Percentiles rank a stretch among this genome's conserved stretches.
Evolutionary conservation across 176 grass and related monocot species (phyloP).

Genomic region (Melocanna baccifera): DNA sequence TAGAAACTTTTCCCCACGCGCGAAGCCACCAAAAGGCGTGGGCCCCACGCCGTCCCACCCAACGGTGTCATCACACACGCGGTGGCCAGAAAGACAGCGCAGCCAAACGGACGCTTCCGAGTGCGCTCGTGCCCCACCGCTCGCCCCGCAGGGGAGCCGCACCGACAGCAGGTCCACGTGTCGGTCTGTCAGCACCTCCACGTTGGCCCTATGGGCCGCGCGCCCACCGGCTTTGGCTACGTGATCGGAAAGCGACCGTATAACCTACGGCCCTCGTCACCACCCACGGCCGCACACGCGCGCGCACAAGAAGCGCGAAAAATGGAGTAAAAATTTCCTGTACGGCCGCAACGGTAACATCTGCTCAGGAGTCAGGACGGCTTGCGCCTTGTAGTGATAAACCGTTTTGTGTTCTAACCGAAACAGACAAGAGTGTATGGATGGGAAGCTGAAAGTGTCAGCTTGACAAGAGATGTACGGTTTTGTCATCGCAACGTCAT

Average conservation of each 20-base stretch:
- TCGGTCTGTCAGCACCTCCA: background rate
- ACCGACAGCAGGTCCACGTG: constrained; percentile 54
- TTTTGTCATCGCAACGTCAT: background rate
- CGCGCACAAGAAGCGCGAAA: background rate
- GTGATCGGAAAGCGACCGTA: constrained; percentile 53
- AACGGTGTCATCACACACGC: background rate
- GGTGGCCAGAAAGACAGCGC: background rate
- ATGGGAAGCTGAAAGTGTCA: background rate
- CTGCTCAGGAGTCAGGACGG: background rate
- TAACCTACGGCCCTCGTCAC: constrained; percentile 49
- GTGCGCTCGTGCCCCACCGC: background rate
- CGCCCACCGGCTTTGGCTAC: background rate
- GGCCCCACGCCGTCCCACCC: background rate
- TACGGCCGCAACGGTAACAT: background rate
- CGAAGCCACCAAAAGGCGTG: background rate
- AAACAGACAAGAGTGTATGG: background rate
- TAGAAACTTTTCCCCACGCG: background rate
- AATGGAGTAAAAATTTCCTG: background rate
- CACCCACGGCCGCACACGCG: background rate
- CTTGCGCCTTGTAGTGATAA: background rate
- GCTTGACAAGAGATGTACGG: background rate
- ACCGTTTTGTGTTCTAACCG: background rate
- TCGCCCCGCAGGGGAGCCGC: background rate
- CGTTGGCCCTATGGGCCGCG: constrained; percentile 5
- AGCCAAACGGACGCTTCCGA: background rate